Evolutionary conservation across 148 eudicot genomes (phyloP).

Genomic region (Pouteria glomerata): DNA sequence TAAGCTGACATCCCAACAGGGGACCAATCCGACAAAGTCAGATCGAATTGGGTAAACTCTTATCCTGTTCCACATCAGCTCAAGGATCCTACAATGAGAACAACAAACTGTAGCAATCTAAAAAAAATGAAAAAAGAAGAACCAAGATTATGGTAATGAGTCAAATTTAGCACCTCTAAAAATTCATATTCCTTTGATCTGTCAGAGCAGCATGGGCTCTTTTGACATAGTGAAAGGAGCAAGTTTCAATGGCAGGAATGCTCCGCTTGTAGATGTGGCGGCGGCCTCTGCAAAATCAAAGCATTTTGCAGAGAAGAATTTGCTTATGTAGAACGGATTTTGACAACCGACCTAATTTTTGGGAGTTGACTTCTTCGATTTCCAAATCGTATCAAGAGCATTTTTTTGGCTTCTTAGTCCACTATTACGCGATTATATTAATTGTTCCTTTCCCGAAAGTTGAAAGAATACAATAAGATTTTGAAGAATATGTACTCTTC

Average conservation of each 20-base stretch:
- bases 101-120: neutral
- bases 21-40: slow-evolving; percentile 11
- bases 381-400: too few relatives aligned
- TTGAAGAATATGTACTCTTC: slow-evolving; percentile 18
- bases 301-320: too few relatives aligned
- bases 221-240: too few relatives aligned
- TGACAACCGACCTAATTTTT: too few relatives aligned
- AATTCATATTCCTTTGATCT: neutral
- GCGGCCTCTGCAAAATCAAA: too few relatives aligned
- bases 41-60: slow-evolving; percentile 22
- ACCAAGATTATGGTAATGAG: neutral
- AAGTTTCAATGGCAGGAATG: too few relatives aligned
- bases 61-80: slow-evolving; percentile 22
- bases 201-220: neutral
- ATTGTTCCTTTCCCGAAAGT: slow-evolving; percentile 8
- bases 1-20: too few relatives aligned
- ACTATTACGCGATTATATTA: neutral
- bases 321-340: too few relatives aligned
- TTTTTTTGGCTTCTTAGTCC: too few relatives aligned
- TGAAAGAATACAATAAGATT: neutral
- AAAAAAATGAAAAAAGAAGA: neutral
- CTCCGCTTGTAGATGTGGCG: too few relatives aligned
- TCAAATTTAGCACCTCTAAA: neutral
- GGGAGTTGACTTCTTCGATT: too few relatives aligned
- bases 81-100: slow-evolving; percentile 8